Evolutionary conservation across 352 stramenopile genomes (phyloP).

Genomic region (Chrysophaeum taylorii): DNA sequence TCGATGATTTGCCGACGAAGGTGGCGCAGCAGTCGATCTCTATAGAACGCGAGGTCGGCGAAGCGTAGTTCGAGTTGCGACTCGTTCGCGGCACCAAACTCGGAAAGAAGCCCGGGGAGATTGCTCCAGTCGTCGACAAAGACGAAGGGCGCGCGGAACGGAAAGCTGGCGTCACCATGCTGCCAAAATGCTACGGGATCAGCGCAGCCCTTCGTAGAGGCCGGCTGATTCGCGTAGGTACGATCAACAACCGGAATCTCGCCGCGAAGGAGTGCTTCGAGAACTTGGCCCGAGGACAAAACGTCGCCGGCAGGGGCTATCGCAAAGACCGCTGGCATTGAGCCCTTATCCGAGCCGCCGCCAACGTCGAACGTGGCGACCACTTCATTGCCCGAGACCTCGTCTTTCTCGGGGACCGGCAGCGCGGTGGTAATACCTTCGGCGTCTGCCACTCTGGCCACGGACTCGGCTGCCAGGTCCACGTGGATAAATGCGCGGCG

Average conservation of each 20-base stretch:
- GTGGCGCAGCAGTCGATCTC: not conserved
- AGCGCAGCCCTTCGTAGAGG: no score
- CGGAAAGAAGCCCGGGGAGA: not conserved
- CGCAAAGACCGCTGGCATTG: not conserved
- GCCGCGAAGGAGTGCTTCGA: not conserved
- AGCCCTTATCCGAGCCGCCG: no score
- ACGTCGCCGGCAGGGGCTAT: not conserved
- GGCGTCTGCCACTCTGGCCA: no score
- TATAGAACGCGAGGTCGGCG: not conserved
- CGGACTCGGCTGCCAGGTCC: no score
- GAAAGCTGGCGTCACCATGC: not conserved
- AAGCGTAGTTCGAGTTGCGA: not conserved
- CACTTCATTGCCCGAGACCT: no score
- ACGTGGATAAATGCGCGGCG: no score
- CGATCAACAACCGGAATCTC: not conserved
- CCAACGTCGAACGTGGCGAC: no score
- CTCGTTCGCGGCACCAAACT: not conserved
- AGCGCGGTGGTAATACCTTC: no score
- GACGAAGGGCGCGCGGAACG: not conserved
- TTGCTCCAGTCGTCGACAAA: slow-evolving; percentile 2
- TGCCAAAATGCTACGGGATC: not conserved
- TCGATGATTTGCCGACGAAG: not conserved
- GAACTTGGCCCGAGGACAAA: not conserved
- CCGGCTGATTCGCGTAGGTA: slow-evolving; percentile 1
- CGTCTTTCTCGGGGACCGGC: no score